Percentiles rank a stretch among this genome's conserved stretches.
Conservation (phyloP, 768 basidiomycete genomes). For the Pleurotus eryngii region DNA sequence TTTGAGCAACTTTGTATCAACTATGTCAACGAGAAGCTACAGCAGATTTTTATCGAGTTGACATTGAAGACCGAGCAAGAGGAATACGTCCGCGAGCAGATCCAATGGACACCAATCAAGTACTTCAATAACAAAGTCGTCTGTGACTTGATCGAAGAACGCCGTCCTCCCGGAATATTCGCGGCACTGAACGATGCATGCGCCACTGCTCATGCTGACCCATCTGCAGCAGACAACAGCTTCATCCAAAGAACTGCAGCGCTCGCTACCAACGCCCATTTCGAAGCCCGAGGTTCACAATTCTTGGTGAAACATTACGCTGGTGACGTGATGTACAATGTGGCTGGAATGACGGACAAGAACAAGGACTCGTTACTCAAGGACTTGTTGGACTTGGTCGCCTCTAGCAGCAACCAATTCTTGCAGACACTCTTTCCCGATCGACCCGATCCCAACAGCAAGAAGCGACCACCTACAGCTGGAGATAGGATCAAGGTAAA, state of each 20-base stretch:
- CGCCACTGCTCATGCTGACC: constrained; percentile 97
- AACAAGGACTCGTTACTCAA: constrained; percentile 98
- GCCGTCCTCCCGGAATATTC: constrained; percentile 94
- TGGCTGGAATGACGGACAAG: constrained; percentile 98
- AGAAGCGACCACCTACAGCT: constrained; percentile 96
- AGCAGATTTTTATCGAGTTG: constrained; percentile 98
- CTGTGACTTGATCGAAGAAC: constrained; percentile 96
- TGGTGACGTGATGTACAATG: constrained; percentile 98
- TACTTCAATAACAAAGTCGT: constrained; percentile 99
- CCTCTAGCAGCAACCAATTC: constrained; percentile 77
- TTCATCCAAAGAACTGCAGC: constrained; percentile 88
- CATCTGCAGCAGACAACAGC: constrained; percentile 92
- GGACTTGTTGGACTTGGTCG: constrained; percentile 89
- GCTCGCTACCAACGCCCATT: constrained; percentile 85
- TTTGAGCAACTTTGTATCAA: constrained; percentile 99
- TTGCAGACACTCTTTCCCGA: constrained; percentile 89
- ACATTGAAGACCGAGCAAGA: constrained; percentile 99
- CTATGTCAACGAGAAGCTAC: constrained; percentile 99
- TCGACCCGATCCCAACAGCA: constrained; percentile 91
- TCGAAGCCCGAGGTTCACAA: constrained; percentile 90
- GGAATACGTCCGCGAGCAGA: constrained; percentile 97
- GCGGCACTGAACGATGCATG: constrained; percentile 99
- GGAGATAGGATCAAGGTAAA: constrained; percentile 94
- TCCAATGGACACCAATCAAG: constrained; percentile 99
- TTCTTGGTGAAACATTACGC: constrained; percentile 97